A percentile compares a stretch with the other conserved stretches of the same genome.
phyloP scores from a whole-genome alignment of 306 rosid species.

The Coriaria nepalensis region DNA sequence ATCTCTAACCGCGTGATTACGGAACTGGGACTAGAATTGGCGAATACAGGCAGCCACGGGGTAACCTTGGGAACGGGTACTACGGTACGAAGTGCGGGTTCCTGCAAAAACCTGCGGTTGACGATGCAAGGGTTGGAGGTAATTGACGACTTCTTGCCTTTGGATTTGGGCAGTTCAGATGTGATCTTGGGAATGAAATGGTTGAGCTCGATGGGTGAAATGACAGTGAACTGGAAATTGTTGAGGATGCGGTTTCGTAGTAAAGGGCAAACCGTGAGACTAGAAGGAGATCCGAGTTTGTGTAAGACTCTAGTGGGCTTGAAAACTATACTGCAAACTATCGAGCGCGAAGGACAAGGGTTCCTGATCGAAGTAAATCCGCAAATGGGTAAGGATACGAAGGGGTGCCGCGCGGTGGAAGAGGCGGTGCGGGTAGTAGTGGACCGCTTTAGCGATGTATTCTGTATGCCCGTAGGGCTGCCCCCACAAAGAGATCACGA shows the following conservation, averaged over 20 bases:
- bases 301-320: no score
- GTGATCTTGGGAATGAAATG: not conserved
- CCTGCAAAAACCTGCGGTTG: not conserved
- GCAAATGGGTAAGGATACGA: no score
- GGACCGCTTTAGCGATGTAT: no score
- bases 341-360: conserved; percentile 7
- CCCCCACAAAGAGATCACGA: no score
- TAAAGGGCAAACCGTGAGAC: not conserved
- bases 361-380: no score
- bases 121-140: not conserved
- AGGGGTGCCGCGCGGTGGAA: no score
- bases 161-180: conserved; percentile 3
- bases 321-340: no score
- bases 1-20: not conserved
- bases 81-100: not conserved
- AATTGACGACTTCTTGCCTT: not conserved
- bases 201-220: no score
- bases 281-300: no score
- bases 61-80: not conserved
- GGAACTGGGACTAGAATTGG: not conserved
- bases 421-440: no score
- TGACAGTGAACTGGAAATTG: no score
- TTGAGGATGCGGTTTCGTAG: not conserved
- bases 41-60: not conserved
- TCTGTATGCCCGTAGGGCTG: no score